phyloP scores from a whole-genome alignment of 2,329 filamentous ascomycete species.

The Hortaea werneckii region DNA sequence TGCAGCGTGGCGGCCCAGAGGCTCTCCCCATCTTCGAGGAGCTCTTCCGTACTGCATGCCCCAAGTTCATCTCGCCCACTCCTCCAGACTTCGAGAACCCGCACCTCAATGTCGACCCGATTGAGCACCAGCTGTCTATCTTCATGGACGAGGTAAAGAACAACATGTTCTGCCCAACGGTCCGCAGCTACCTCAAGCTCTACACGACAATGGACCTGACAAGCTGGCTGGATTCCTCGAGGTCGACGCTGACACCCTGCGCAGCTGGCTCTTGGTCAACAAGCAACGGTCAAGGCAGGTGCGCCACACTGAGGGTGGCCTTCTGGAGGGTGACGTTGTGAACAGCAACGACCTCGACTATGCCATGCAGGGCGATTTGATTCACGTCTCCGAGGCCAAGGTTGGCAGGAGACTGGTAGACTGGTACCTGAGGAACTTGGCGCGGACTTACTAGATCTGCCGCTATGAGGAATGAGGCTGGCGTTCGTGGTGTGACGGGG shows the following conservation, averaged over 20 bases:
- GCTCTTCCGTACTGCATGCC: slow-evolving; percentile 94
- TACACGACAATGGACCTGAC: slow-evolving; percentile 99
- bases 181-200: slow-evolving; percentile 96
- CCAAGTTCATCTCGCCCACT: slow-evolving; percentile 97
- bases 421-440: slow-evolving; percentile 97
- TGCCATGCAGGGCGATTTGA: slow-evolving; percentile 89
- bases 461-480: neutral
- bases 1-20: slow-evolving; percentile 92
- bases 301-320: slow-evolving; percentile 80
- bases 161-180: slow-evolving; percentile 94
- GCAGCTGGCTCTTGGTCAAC: slow-evolving; percentile 89
- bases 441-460: slow-evolving; percentile 68
- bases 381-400: slow-evolving; percentile 98
- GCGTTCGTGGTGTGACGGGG: neutral
- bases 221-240: slow-evolving; percentile 94
- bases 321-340: slow-evolving; percentile 85
- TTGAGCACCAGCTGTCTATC: slow-evolving; percentile 92
- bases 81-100: slow-evolving; percentile 97
- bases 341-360: slow-evolving; percentile 96
- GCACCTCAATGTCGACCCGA: slow-evolving; percentile 86
- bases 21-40: slow-evolving; percentile 95
- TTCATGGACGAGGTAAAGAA: slow-evolving; percentile 99
- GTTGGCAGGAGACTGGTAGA: slow-evolving; percentile 93
- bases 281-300: slow-evolving; percentile 98
- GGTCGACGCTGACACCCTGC: slow-evolving; percentile 89